Conservation (phyloP, 441 rosid species). For the Jatropha multifida region DNA sequence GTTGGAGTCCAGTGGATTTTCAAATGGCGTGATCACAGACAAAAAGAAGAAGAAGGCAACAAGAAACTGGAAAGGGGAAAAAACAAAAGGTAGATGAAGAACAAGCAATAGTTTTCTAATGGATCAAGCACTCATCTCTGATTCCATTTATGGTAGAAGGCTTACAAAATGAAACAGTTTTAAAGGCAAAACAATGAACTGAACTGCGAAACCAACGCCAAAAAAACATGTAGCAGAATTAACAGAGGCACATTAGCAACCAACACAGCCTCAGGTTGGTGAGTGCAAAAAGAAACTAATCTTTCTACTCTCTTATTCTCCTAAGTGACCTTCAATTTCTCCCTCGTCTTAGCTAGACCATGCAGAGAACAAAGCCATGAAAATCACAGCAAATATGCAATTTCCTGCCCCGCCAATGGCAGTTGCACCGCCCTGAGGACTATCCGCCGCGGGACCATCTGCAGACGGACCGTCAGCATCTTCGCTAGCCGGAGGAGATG, state of each 20-base stretch:
- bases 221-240: background rate
- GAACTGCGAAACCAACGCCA: background rate
- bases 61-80: background rate
- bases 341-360: background rate
- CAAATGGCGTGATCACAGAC: too few relatives aligned
- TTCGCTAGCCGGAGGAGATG: slow-evolving; percentile 8
- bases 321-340: background rate
- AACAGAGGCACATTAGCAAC: background rate
- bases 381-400: background rate
- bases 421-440: background rate
- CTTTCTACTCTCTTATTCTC: background rate
- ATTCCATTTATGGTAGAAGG: background rate
- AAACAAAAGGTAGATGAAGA: background rate
- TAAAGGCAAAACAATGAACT: background rate
- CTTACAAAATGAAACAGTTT: background rate
- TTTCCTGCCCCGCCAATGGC: background rate
- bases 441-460: slow-evolving; percentile 22
- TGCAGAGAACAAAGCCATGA: background rate
- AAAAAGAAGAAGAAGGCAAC: too few relatives aligned
- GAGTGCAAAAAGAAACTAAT: slow-evolving; percentile 8
- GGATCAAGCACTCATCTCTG: slow-evolving; percentile 5
- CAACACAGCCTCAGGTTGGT: background rate
- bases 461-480: slow-evolving; percentile 15
- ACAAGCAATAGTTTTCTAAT: background rate
- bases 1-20: too few relatives aligned